Evolutionary conservation across 2,329 filamentous ascomycete species (phyloP), one percentile per base, ranked within the genome.

Genomic region (Podosphaera fusca): DNA sequence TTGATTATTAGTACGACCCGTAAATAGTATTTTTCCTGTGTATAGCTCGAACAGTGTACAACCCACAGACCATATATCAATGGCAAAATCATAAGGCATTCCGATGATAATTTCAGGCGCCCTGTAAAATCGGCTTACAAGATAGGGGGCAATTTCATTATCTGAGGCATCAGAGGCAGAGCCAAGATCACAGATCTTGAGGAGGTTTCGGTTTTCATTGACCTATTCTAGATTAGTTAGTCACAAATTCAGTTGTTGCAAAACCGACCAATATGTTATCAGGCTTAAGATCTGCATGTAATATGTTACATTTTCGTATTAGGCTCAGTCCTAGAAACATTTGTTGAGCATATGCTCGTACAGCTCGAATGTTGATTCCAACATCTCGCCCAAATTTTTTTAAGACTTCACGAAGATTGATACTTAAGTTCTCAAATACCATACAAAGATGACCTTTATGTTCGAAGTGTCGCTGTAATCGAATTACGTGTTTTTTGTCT

Each of bases 41-140:
- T 94, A 96, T 46, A 98, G 75, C 71, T 98, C 92, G 69, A 94
- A 98, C 35, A 96, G 75, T 0, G 92, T 98, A 71, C 92, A 98
- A 42, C 92, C 94, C 62, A 96, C 87, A 6, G 90, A 94, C 92
- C 92, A 98, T 75, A 95, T 86, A 69, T 98, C 92, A 62, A 96
- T 87, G 6, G 85, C 84, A 67, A 90, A 94, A 67, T 95, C 88
- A 68, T 94, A 95, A 8, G 85, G 84, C 73, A 95, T 89, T n/a
- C 92, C 92, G 2, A 98, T 77, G 60, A 98, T 95, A 67, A 98
- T 87, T 71, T 98, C 92, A 1, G 94, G 92, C 2, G 92, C 92
- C 60, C 92, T 84, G 69, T 98, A 98, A 71, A 96, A 98, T 57
- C 94, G 84, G 72, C 88, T 95, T 66, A 96, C 88, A 1, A 98